phyloP scores from a whole-genome alignment of 495 filamentous ascomycete genomes.

The Staphylotrichum longicolle region DNA sequence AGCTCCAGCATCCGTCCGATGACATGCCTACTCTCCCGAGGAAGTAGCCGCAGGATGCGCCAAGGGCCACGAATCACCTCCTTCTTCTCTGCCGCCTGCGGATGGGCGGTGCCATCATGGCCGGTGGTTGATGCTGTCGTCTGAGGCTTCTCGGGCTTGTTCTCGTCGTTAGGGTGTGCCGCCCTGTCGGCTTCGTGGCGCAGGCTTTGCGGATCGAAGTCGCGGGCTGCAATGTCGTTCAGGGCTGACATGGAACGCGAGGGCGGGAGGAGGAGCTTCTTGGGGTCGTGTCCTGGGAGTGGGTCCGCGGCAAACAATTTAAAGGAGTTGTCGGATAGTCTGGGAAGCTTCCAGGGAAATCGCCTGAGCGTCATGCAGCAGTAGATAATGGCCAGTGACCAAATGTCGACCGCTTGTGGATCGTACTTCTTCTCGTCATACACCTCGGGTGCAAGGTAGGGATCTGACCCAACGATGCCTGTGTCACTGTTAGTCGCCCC shows the following conservation, averaged over 20 bases:
- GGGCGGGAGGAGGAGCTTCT: constrained; percentile 42
- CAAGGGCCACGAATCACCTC: constrained; percentile 90
- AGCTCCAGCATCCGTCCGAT: constrained; percentile 92
- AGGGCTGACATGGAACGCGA: constrained; percentile 42
- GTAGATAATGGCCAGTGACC: constrained; percentile 98
- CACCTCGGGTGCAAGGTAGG: constrained; percentile 94
- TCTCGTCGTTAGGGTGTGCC: constrained; percentile 19
- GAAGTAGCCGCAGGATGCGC: constrained; percentile 86
- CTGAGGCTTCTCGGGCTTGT: constrained; percentile 17
- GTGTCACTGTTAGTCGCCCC: constrained; percentile 17
- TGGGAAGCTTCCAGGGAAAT: constrained; percentile 96
- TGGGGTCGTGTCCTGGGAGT: constrained; percentile 53
- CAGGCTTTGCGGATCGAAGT: constrained; percentile 38
- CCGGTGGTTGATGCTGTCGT: constrained; percentile 5
- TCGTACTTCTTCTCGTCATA: constrained; percentile 95
- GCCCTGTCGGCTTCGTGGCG: constrained; percentile 12
- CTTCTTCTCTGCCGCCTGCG: constrained; percentile 52
- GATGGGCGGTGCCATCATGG: constrained; percentile 15
- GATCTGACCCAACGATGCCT: constrained; percentile 98
- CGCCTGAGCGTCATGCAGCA: constrained; percentile 96
- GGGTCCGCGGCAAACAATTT: constrained; percentile 80
- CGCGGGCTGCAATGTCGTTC: constrained; percentile 34
- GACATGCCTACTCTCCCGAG: constrained; percentile 83
- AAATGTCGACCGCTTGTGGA: constrained; percentile 90
- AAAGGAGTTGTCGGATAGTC: constrained; percentile 89